Evolutionary conservation across 2,329 filamentous ascomycete genomes (phyloP).

Genomic region (Neofusicoccum sp.): DNA sequence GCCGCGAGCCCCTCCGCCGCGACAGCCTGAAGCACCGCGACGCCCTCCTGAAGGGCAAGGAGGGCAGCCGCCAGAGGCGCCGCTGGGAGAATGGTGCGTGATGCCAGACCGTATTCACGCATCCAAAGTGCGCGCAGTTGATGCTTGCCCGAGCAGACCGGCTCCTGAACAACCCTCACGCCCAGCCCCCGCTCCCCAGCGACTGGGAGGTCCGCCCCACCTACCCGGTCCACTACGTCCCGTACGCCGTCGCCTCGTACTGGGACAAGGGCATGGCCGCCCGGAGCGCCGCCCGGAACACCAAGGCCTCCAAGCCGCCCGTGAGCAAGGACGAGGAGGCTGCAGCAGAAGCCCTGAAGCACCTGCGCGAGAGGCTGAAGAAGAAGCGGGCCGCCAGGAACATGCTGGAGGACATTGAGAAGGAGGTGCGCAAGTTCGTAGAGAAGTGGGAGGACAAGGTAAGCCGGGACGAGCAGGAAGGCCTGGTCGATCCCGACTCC

Average conservation of each 20-base stretch:
- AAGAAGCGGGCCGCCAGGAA: conserved; percentile 72
- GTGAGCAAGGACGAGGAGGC: conserved; percentile 42
- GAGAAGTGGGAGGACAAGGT: conserved; percentile 55
- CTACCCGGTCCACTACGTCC: conserved; percentile 72
- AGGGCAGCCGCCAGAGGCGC: conserved; percentile 80
- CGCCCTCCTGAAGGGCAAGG: conserved; percentile 79
- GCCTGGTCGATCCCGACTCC: conserved; percentile 45
- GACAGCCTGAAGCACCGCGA: conserved; percentile 69
- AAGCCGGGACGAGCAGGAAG: conserved; percentile 47
- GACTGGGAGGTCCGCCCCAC: conserved; percentile 86
- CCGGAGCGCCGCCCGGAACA: conserved; percentile 45
- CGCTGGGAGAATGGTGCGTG: conserved; percentile 87
- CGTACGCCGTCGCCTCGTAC: conserved; percentile 83
- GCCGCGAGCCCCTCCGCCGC: conserved; percentile 56
- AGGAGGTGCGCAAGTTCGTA: conserved; percentile 77
- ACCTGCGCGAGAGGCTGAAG: conserved; percentile 79
- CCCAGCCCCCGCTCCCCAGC: conserved; percentile 72
- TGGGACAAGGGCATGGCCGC: conserved; percentile 65
- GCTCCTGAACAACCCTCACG: conserved; percentile 82
- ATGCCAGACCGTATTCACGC: neutral
- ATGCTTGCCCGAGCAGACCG: conserved; percentile 58
- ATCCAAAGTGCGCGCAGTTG: neutral
- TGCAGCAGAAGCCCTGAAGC: conserved; percentile 65
- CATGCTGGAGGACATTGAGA: conserved; percentile 80
- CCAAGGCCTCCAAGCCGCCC: conserved; percentile 34